Base-by-base conservation (phyloP, 768 basidiomycete genomes). In the Galerina sulciceps region DNA sequence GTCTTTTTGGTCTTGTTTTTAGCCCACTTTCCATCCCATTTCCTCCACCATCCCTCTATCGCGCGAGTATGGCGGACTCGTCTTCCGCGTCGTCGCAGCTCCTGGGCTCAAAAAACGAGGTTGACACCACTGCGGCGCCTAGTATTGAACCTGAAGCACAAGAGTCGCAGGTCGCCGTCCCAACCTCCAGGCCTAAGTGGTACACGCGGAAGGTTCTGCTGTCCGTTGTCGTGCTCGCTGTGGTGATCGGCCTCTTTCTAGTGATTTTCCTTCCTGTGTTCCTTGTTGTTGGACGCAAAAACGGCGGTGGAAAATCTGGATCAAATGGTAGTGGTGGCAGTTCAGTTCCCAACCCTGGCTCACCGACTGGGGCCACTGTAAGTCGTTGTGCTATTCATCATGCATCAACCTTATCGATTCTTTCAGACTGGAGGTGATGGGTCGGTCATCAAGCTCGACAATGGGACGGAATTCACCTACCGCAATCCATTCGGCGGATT, bases 401-500 rank as follows among this genome's bases (percentile, higher is more conserved):
- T 13, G 10, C 34, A 13, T 36, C n/a, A 18, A 15, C 20, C 20
- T 23, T 26, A 22, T 23, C 36, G 22, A 6, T 35, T 35, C 17
- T 52, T 60, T 48, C 37, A 73, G 73, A 76, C 73, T 6, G 91
- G 91, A 15, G 82, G 83, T 10, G 82, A 88, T 63, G 90, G 90
- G 6, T 87, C 85, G 11, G 70, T 74, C 13, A 74, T 93, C 44
- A 83, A 76, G 11, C 75, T 80, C 11, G 82, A 79, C 4, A 82
- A 91, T 61, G 93, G 92, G 6, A 78, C 84, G 0, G 79, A 77
- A 4, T 88, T 93, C 73, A 83, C 76, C 0, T 94, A 94, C 69
- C 74, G 77, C 61, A 94, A 93, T 72, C 71, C 81, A 1, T 89
- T 90, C 69, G 91, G 85, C 14, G 88, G 87, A 10, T 81, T 77